phyloP scores from a whole-genome alignment of 768 basidiomycete species.

The Amanita phalloides region DNA sequence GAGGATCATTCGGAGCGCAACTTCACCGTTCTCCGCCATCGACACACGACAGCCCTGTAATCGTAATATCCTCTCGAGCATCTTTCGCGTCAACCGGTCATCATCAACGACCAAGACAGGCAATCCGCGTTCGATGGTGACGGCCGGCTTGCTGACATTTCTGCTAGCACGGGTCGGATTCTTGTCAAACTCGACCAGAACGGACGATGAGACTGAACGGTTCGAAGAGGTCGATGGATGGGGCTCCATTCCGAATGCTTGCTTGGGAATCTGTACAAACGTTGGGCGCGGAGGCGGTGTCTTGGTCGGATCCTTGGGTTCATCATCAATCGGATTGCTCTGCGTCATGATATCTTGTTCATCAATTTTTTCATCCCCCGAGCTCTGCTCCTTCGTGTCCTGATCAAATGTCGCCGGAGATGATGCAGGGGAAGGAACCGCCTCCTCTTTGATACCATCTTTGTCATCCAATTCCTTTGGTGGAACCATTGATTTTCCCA shows the following conservation, averaged over 20 bases:
- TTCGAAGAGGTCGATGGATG: slow-evolving; percentile 14
- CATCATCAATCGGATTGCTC: neutral
- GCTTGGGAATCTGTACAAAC: slow-evolving; percentile 23
- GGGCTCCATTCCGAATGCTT: slow-evolving; percentile 19
- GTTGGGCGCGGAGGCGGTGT: slow-evolving; percentile 19
- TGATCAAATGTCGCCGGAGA: neutral
- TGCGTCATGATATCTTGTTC: neutral
- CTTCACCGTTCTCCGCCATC: slow-evolving; percentile 75
- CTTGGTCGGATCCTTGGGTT: neutral
- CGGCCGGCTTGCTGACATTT: slow-evolving; percentile 22
- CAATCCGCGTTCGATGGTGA: slow-evolving; percentile 39
- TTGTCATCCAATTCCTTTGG: neutral
- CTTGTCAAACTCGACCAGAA: slow-evolving; percentile 27
- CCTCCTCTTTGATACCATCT: neutral
- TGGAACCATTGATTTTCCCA: neutral
- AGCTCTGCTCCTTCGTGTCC: neutral
- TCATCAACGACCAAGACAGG: slow-evolving; percentile 78
- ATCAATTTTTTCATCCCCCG: neutral
- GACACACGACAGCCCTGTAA: slow-evolving; percentile 71
- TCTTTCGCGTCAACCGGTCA: slow-evolving; percentile 65
- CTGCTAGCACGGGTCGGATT: slow-evolving; percentile 27
- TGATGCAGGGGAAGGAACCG: neutral
- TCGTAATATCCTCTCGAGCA: slow-evolving; percentile 75
- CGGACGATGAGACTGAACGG: slow-evolving; percentile 16
- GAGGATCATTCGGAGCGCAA: slow-evolving; percentile 64